Base-by-base conservation (phyloP, 1,139 yeast genomes). In the Diutina sp. region DNA sequence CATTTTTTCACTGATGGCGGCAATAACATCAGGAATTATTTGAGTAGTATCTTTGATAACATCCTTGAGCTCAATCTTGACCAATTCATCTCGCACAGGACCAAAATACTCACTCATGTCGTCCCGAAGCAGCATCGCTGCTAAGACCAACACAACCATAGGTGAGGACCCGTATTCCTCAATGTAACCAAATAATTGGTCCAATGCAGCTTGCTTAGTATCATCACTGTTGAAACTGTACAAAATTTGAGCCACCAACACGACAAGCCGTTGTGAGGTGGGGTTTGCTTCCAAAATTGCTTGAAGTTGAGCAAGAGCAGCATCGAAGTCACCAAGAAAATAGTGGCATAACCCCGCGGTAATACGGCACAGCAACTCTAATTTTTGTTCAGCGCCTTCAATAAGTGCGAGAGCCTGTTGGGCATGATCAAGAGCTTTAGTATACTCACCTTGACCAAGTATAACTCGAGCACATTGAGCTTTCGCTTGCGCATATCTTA, bases 161-260 rank as follows among this genome's bases (percentile, higher is more conserved):
- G 89, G 70, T 0, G 89, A 80, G 1, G 87, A 74, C 0, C 95
- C 96, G 57, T 80, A 70, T 14, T 72, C 75, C 59, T 80, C 86
- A 54, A 90, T 81, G 64, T 78, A 82, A 12, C 79, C 76, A 63
- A 84, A 80, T 55, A 87, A 66, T 65, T 85, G 90, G 63, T 85
- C 90, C 56, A 89, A 66, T 0, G 97, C 96, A 1, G 91, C 93
- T 61, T 84, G 87, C 58, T 82, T 84, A 7, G 93, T 84, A n/a
- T 85, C 91, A 28, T 78, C 82, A 0, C 84, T 80, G 8, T 84
- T 86, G 58, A 82, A 82, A 1, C 90, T 88, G 73, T 87, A 85
- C 56, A 93, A 74, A 0, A 90, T 85, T 65, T 90, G 96, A 0
- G 95, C 83, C 32, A 89, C 78, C 47, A 93, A 71, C 6, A 86